Evolutionary conservation across 495 filamentous ascomycete species (phyloP), one percentile per base, ranked within the genome.

Genomic region (Penicillium silybi): DNA sequence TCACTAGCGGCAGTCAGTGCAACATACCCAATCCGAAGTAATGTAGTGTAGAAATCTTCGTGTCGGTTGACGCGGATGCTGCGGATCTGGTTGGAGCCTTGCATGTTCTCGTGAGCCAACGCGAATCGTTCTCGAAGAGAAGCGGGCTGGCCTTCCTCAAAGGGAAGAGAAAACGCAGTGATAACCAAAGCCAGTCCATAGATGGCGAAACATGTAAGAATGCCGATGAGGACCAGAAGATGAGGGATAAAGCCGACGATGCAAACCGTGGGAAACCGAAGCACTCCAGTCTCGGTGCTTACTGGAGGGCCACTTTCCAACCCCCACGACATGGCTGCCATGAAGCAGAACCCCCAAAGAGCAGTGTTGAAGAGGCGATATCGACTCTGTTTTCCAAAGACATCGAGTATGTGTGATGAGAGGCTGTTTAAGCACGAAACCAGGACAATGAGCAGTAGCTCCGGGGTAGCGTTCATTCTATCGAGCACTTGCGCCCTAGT

Each of bases 201-300:
- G 27, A 98, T 92, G 7, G 66, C 49, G 2, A 74, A 73, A 62
- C 93, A 97, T 11, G 83, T 67, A 15, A 81, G 43, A 32, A 96
- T 96, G 0, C 92, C 95, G 3, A 77, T 55, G 2, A 97, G 65
- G 19, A 97, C 86, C 15, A 96, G 72, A 1, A 97, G 68, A 63
- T 98, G 95, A 0, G 93, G 93, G 39, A 97, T 88, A 61, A 97
- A 96, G 1, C 92, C 91, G 38, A 98, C 84, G 41, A 97, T 89
- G 66, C 88, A 96, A 27, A 97, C 91, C 0, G 92, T 97, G 16
- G 93, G 93, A 55, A 92, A 96, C 48, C 86, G 80, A 13, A 96
- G 78, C 6, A 86, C 70, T 6, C 81, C 69, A 2, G 66, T 61
- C 44, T 72, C 75, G 10, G 61, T 60, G 40, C 61, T 68, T 1